Conservation (phyloP, 768 basidiomycete species). For the Exidia glandulosa region DNA sequence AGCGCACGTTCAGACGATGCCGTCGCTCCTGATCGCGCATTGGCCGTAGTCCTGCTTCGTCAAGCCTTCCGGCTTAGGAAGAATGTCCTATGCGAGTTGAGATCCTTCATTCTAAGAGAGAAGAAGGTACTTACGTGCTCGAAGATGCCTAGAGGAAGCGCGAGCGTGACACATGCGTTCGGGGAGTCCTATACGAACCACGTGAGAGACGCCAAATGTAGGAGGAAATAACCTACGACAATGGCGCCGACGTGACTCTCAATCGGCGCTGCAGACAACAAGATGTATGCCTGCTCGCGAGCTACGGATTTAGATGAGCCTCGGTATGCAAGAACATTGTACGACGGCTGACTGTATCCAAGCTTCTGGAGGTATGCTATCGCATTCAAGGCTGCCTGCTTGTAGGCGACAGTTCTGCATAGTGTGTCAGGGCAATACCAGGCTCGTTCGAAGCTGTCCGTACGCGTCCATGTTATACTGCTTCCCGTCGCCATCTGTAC, state of each 20-base stretch:
- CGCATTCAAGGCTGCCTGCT: conserved; percentile 67
- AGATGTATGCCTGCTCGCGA: conserved; percentile 65
- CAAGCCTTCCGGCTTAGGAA: conserved; percentile 53
- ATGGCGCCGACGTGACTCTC: conserved; percentile 62
- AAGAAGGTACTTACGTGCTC: conserved; percentile 38
- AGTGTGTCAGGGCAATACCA: not conserved
- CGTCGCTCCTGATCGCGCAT: conserved; percentile 56
- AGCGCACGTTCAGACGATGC: conserved; percentile 28
- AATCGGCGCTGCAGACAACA: conserved; percentile 58
- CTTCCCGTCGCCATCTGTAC: conserved; percentile 54
- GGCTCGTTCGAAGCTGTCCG: conserved; percentile 11
- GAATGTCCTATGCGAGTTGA: conserved; percentile 40
- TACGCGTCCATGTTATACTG: conserved; percentile 74
- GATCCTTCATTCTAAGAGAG: not conserved
- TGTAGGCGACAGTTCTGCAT: conserved; percentile 61
- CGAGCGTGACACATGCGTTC: conserved; percentile 68
- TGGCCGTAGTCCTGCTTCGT: conserved; percentile 49
- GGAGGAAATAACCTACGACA: conserved; percentile 37
- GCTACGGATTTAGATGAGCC: conserved; percentile 25
- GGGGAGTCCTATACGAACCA: conserved; percentile 45
- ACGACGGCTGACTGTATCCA: conserved; percentile 74
- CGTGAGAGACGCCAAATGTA: not conserved
- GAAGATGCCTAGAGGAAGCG: conserved; percentile 68
- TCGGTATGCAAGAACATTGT: conserved; percentile 16
- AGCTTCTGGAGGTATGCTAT: conserved; percentile 67